Evolutionary conservation across 345 rosid genomes (phyloP).

Genomic region (Bretschneidera sinensis): DNA sequence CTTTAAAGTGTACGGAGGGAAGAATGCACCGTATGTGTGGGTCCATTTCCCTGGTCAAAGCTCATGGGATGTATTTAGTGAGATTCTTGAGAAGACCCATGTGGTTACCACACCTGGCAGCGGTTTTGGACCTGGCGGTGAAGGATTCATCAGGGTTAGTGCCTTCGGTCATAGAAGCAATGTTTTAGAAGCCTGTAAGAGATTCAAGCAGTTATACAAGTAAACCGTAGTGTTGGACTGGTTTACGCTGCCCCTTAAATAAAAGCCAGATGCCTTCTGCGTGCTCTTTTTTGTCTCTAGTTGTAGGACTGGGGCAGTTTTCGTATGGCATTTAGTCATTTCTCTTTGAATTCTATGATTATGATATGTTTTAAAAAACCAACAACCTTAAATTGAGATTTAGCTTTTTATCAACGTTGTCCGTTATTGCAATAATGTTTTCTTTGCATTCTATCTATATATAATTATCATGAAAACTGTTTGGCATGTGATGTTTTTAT

Average conservation of each 20-base stretch:
- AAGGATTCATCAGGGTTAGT: constrained; percentile 86
- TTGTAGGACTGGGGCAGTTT: too few species aligned
- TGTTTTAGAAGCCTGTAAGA: constrained; percentile 79
- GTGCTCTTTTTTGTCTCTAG: too few species aligned
- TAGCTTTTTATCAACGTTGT: too few species aligned
- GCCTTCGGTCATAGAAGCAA: constrained; percentile 92
- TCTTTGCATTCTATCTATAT: too few species aligned
- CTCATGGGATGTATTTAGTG: constrained; percentile 95
- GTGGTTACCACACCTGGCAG: constrained; percentile 94
- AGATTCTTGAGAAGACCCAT: constrained; percentile 88
- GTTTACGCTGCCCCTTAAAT: background rate
- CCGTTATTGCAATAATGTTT: too few species aligned
- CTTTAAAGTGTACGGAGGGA: constrained; percentile 82
- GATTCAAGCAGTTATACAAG: constrained; percentile 83
- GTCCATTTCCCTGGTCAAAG: constrained; percentile 90
- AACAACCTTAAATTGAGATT: too few species aligned
- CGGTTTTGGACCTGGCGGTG: constrained; percentile 97
- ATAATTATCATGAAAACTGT: too few species aligned
- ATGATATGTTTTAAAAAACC: too few species aligned
- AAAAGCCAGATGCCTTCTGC: too few species aligned
- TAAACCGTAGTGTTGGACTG: constrained; percentile 15
- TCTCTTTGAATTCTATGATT: too few species aligned
- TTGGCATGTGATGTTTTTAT: too few species aligned
- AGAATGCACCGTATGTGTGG: constrained; percentile 94
- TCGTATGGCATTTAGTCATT: too few species aligned